These are phyloP conservation scores for Luffa aegyptiaca DNA, from an alignment of 306 rosid species.

Conservation along the genomic window DNA sequence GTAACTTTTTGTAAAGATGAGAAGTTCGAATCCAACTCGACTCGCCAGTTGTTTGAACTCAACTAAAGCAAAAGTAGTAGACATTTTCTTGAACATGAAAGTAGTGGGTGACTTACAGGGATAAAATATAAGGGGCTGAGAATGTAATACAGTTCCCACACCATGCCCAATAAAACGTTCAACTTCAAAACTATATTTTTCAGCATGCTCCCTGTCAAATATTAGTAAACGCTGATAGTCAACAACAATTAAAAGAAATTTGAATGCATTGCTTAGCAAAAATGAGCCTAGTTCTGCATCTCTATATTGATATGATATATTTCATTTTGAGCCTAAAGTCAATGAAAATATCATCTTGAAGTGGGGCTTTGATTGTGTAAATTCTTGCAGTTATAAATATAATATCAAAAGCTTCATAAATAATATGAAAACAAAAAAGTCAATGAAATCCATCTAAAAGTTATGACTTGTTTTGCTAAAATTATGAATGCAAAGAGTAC, in stretches of 20 bases:
- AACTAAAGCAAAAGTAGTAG: neutral
- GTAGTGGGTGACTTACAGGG: constrained; percentile 38
- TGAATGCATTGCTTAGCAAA: neutral
- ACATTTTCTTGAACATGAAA: neutral
- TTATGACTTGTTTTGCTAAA: neutral
- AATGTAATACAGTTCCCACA: constrained; percentile 83
- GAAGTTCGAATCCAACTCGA: no score
- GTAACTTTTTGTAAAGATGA: no score
- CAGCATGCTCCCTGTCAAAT: constrained; percentile 67
- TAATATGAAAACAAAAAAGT: no score
- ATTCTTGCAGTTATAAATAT: no score
- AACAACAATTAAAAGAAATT: neutral
- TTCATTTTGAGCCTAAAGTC: no score
- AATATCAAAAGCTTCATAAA: neutral
- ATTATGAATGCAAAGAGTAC: constrained; percentile 18
- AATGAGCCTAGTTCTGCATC: no score
- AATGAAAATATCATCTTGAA: no score
- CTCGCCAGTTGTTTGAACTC: no score
- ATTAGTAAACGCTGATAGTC: neutral
- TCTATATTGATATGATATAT: no score
- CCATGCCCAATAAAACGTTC: constrained; percentile 98
- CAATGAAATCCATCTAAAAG: no score
- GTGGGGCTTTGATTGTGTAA: no score
- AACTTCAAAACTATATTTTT: constrained; percentile 61
- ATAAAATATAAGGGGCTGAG: constrained; percentile 66